A percentile compares a stretch with the other conserved stretches of the same genome.
Evolutionary conservation across 2,329 filamentous ascomycete genomes (phyloP).

Genomic region (Didymella glomerata): DNA sequence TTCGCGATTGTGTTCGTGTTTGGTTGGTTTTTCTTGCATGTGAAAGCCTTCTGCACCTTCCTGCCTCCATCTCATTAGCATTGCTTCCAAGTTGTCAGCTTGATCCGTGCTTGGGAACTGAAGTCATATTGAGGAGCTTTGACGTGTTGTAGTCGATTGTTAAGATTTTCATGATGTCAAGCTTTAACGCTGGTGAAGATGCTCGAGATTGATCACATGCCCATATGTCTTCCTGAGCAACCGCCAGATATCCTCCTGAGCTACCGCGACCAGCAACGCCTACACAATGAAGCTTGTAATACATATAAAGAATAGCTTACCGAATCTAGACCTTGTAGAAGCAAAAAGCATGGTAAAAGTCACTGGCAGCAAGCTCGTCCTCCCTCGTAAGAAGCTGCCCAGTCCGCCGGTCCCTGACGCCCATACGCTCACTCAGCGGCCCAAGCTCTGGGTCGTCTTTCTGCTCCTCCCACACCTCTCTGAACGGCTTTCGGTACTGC

Average conservation of each 20-base stretch:
- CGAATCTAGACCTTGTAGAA: conserved; percentile 80
- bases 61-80: too few relatives aligned
- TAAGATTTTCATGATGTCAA: too few relatives aligned
- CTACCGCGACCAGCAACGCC: not conserved
- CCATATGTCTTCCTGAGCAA: too few relatives aligned
- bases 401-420: conserved; percentile 76
- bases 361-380: conserved; percentile 86
- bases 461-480: conserved; percentile 90
- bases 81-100: too few relatives aligned
- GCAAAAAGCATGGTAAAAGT: conserved; percentile 93
- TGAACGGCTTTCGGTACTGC: conserved; percentile 90
- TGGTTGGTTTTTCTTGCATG: not conserved
- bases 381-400: conserved; percentile 74
- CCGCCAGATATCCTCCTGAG: conserved; percentile 15
- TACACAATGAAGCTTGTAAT: not conserved
- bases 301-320: conserved; percentile 17
- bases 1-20: too few relatives aligned
- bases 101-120: too few relatives aligned
- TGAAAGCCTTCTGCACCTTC: not conserved
- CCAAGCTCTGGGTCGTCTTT: conserved; percentile 85
- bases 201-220: too few relatives aligned
- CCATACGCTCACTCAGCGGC: conserved; percentile 92
- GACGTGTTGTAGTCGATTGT: too few relatives aligned
- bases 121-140: too few relatives aligned
- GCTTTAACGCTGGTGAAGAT: too few relatives aligned